Conservation (phyloP, 257 asterid genomes). For the Solanum peruvianum region DNA sequence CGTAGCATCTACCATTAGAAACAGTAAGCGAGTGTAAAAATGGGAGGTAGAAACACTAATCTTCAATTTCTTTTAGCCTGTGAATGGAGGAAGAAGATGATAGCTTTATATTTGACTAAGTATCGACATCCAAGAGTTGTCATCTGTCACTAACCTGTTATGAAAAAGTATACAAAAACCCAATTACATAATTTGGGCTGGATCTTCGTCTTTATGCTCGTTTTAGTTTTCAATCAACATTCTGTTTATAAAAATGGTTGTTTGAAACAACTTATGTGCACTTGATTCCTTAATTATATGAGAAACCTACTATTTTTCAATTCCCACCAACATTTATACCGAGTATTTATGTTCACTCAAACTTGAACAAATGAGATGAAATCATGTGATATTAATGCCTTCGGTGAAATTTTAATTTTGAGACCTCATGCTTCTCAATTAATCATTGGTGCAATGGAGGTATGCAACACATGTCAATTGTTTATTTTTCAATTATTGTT, state of each 20-base stretch:
- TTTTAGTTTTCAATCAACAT: no score
- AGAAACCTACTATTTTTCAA: no score
- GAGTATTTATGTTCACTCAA: neutral
- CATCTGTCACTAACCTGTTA: neutral
- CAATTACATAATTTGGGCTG: neutral
- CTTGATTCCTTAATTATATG: neutral
- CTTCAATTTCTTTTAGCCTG: neutral
- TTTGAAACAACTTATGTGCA: neutral
- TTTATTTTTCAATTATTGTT: neutral
- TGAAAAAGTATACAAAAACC: neutral
- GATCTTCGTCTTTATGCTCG: neutral
- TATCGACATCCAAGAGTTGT: neutral
- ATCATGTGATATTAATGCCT: neutral
- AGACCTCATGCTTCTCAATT: neutral
- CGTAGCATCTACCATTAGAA: conserved; percentile 13
- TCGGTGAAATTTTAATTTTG: neutral
- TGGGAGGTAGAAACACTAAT: neutral
- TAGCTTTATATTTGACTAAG: neutral
- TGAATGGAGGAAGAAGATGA: neutral
- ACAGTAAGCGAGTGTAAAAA: neutral
- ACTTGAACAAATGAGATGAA: neutral
- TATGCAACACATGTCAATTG: neutral
- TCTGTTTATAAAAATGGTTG: no score
- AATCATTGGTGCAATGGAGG: neutral
- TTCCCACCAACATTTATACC: neutral